Percentiles rank a stretch among this genome's conserved stretches.
These are phyloP conservation scores for Brassica incana DNA, from an alignment of 345 rosid species.

Conservation along the genomic window DNA sequence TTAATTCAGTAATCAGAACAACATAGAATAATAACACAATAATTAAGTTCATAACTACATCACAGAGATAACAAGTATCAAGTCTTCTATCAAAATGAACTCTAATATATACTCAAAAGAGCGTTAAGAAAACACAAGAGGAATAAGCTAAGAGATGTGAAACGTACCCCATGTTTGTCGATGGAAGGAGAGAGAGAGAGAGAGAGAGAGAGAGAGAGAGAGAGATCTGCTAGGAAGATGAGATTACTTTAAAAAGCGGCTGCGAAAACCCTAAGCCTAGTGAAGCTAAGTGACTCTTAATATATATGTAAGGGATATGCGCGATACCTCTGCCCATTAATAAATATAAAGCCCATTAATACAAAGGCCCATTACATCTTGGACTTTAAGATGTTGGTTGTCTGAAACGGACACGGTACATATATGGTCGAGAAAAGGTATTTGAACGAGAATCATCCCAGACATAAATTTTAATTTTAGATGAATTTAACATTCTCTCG, in stretches of 20 bases:
- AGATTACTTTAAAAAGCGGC: slow-evolving; percentile 26
- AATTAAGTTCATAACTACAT: neutral
- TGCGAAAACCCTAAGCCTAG: slow-evolving; percentile 33
- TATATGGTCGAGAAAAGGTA: neutral
- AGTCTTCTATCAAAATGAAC: neutral
- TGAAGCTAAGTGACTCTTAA: neutral
- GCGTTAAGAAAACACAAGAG: too few species aligned
- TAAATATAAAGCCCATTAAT: too few species aligned
- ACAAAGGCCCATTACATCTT: neutral
- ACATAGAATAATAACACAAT: neutral
- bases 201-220: too few species aligned
- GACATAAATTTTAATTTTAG: neutral
- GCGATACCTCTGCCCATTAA: neutral
- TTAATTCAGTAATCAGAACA: too few species aligned
- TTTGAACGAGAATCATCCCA: neutral
- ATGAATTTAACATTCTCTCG: neutral
- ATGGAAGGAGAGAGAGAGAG: slow-evolving; percentile 16
- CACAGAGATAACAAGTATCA: neutral
- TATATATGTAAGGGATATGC: neutral
- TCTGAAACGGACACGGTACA: neutral
- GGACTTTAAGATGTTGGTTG: neutral
- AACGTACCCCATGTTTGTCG: slow-evolving; percentile 39
- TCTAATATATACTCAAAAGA: too few species aligned
- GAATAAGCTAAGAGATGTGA: too few species aligned
- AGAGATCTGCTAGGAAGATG: neutral